Evolutionary conservation across 345 rosid genomes (phyloP).

Genomic region (Draba incana): DNA sequence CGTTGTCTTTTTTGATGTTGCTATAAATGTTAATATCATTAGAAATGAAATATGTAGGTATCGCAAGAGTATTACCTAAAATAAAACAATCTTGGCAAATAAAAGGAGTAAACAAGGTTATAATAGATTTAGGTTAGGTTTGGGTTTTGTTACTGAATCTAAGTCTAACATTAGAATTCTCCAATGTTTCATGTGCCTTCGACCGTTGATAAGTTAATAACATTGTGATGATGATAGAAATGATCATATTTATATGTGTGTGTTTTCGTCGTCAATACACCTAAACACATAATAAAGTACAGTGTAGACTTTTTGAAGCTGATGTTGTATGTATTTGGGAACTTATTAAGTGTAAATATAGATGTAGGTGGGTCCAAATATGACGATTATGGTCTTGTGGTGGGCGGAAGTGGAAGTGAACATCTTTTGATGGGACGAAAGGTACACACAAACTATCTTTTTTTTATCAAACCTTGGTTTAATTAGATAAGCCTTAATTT

Average conservation of each 20-base stretch:
- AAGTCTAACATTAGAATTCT: no score
- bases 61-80: no score
- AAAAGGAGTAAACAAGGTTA: no score
- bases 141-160: no score
- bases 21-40: no score
- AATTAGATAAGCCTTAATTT: neutral
- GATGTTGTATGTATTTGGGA: neutral
- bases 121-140: no score
- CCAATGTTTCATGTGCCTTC: no score
- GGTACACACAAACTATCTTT: slow-evolving; percentile 21
- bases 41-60: no score
- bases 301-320: slow-evolving; percentile 14
- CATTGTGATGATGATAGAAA: neutral
- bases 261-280: neutral
- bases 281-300: neutral
- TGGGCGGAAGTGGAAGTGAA: slow-evolving; percentile 26
- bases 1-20: no score
- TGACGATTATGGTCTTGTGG: slow-evolving; percentile 24
- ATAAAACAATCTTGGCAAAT: no score
- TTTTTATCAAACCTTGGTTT: neutral
- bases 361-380: slow-evolving; percentile 35
- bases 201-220: no score
- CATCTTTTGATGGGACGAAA: slow-evolving; percentile 35
- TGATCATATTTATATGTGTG: neutral
- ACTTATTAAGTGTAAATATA: slow-evolving; percentile 17